Evolutionary conservation across 2,329 filamentous ascomycete species (phyloP).

Genomic region (Penicillium oxalicum): DNA sequence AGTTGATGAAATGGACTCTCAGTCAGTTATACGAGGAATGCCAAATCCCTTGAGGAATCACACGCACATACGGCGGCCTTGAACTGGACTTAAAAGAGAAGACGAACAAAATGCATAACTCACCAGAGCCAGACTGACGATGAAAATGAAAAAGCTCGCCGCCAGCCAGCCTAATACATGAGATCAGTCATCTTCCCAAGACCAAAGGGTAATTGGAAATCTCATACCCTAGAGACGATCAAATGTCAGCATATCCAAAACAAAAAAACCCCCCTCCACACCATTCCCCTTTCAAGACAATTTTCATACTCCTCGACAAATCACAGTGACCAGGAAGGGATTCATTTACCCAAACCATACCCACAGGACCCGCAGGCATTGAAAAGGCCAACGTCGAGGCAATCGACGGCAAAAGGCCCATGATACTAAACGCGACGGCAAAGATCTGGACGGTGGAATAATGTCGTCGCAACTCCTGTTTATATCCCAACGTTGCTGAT

Average conservation of each 20-base stretch:
- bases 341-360: constrained; percentile 52
- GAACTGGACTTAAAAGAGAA: too few relatives aligned
- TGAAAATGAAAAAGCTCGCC: constrained; percentile 53
- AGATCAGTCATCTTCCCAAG: too few relatives aligned
- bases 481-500: constrained; percentile 42
- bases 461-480: constrained; percentile 57
- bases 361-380: constrained; percentile 54
- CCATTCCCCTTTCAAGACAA: neutral
- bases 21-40: neutral
- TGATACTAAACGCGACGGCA: constrained; percentile 55
- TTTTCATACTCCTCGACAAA: too few relatives aligned
- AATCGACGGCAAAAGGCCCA: constrained; percentile 57
- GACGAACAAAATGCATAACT: constrained; percentile 11
- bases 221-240: constrained; percentile 34
- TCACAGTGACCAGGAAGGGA: too few relatives aligned
- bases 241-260: neutral
- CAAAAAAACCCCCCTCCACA: too few relatives aligned
- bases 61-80: too few relatives aligned
- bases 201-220: constrained; percentile 35
- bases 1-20: too few relatives aligned
- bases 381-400: constrained; percentile 55
- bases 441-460: constrained; percentile 60
- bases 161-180: constrained; percentile 44
- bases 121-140: constrained; percentile 56
- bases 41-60: too few relatives aligned